Evolutionary conservation across 192 early-diverging fungal species (phyloP), one percentile per base, ranked within the genome.

Genomic region (Kappamyces sp.): DNA sequence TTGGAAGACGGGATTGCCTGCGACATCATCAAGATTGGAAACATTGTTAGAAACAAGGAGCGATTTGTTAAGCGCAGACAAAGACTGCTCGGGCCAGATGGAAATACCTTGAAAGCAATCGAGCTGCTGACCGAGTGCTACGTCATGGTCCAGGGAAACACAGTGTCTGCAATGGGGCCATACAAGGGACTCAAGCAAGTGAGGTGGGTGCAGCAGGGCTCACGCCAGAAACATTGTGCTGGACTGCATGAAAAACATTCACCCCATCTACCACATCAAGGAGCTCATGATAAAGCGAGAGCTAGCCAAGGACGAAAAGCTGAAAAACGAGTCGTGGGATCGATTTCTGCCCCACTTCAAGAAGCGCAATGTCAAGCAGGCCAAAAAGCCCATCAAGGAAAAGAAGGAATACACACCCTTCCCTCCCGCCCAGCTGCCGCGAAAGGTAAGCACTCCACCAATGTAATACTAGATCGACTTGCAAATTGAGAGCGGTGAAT

Each of bases 211-310:
- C 44, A 46, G 12, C 12, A 46, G 13, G 5, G 12, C 33, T 57
- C 31, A 36, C 13, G 6, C 5, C 3, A 57, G 93, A 31, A 74
- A 87, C 41, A 93, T 99, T 46, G 87, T 99, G 2, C 72, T 92
- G 50, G 96, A 99, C 74, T 99, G 96, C 65, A 90, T 99, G 84
- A 94, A 94, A 65, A 99, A 99, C 74, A 74, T 97, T 42, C 96
- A 99, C 71, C 96, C 96, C 36, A 95, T 99, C 63, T 97, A 99
- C 74, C 91, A 99, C 55, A 99, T 99, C 71, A 94, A 94, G 74
- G 92, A 95, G 70, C 69, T 99, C 41, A 99, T 99, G 96, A 97
- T 99, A 60, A 93, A 94, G 62, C 85, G 93, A 47, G 96, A 99
- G 70, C 70, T 99, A 47, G 91, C 94, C 10, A 97, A 97, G 68